Percentiles rank a stretch among this genome's conserved stretches.
These are phyloP conservation scores for Purpureocillium lavendulum DNA, from an alignment of 2,329 filamentous ascomycete genomes.

Conservation along the genomic window DNA sequence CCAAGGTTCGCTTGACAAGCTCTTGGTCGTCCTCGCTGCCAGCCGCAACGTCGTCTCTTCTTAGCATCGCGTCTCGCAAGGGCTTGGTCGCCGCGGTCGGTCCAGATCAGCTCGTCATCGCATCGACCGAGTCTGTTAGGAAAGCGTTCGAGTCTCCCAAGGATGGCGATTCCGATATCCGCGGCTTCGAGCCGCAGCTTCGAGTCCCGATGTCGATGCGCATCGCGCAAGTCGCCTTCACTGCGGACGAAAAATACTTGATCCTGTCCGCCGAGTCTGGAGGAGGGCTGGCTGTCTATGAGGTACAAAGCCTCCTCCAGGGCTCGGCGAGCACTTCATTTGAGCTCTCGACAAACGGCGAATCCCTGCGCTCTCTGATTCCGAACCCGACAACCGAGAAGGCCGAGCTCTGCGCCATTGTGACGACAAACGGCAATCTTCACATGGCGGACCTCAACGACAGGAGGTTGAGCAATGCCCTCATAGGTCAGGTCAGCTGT, in stretches of 20 bases:
- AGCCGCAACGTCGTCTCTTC: slow-evolving; percentile 67
- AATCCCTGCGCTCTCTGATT: slow-evolving; percentile 62
- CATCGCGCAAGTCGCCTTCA: slow-evolving; percentile 84
- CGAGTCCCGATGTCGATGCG: slow-evolving; percentile 64
- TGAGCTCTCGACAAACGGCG: slow-evolving; percentile 68
- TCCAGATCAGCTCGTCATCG: slow-evolving; percentile 68
- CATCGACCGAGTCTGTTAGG: slow-evolving; percentile 69
- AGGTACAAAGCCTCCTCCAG: slow-evolving; percentile 59
- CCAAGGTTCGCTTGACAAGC: slow-evolving; percentile 68
- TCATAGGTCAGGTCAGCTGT: slow-evolving; percentile 72
- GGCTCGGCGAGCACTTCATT: slow-evolving; percentile 61
- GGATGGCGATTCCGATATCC: slow-evolving; percentile 54
- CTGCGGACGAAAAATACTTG: slow-evolving; percentile 78
- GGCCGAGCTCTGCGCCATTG: slow-evolving; percentile 68
- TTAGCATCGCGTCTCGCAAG: slow-evolving; percentile 72
- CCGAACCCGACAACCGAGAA: slow-evolving; percentile 73
- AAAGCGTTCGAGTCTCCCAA: slow-evolving; percentile 60
- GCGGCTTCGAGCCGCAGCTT: slow-evolving; percentile 64
- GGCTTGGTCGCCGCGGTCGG: slow-evolving; percentile 83
- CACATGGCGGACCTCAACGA: slow-evolving; percentile 75
- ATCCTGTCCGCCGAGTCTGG: slow-evolving; percentile 75
- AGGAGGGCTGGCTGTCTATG: slow-evolving; percentile 77
- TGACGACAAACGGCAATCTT: slow-evolving; percentile 73
- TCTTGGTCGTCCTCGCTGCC: slow-evolving; percentile 72
- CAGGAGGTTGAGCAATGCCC: slow-evolving; percentile 49